A percentile compares a stretch with the other conserved stretches of the same genome.
These are phyloP conservation scores for Boletus tylopilopsis DNA, from an alignment of 768 basidiomycete species.

Conservation along the genomic window DNA sequence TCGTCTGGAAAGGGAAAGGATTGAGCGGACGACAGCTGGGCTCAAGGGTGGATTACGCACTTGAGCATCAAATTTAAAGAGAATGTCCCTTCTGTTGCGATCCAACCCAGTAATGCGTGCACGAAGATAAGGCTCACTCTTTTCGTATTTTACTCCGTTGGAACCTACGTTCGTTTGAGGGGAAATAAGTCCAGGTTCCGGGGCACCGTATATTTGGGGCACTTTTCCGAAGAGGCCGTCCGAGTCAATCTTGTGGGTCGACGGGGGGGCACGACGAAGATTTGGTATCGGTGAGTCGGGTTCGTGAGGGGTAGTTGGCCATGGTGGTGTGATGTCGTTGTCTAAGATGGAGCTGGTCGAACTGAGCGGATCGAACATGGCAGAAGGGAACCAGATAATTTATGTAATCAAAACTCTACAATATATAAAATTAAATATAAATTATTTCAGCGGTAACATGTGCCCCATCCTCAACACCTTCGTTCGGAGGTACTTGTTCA, in stretches of 20 bases:
- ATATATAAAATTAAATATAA: no score
- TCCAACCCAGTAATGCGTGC: slow-evolving; percentile 90
- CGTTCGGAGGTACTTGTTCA: slow-evolving; percentile 93
- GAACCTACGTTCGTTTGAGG: slow-evolving; percentile 60
- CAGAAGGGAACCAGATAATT: neutral
- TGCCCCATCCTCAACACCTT: slow-evolving; percentile 99
- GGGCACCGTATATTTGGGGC: slow-evolving; percentile 85
- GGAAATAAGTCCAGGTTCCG: slow-evolving; percentile 78
- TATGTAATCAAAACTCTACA: slow-evolving; percentile 14
- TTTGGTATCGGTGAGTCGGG: slow-evolving; percentile 71
- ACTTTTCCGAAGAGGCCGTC: slow-evolving; percentile 70
- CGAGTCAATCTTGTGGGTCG: slow-evolving; percentile 49
- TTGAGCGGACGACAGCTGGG: neutral
- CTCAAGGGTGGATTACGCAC: slow-evolving; percentile 38
- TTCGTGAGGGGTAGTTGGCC: slow-evolving; percentile 78
- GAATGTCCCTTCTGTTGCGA: slow-evolving; percentile 90
- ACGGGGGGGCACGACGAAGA: slow-evolving; percentile 58
- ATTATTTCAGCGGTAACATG: slow-evolving; percentile 66
- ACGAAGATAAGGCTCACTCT: slow-evolving; percentile 77
- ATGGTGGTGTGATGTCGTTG: slow-evolving; percentile 50
- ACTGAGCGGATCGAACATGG: slow-evolving; percentile 73
- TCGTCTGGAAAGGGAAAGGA: slow-evolving; percentile 57
- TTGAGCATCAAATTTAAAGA: slow-evolving; percentile 93
- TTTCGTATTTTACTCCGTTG: slow-evolving; percentile 73
- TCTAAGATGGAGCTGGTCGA: slow-evolving; percentile 51